Evolutionary conservation across 2,329 filamentous ascomycete genomes (phyloP).

Genomic region (Xylaria sp.): DNA sequence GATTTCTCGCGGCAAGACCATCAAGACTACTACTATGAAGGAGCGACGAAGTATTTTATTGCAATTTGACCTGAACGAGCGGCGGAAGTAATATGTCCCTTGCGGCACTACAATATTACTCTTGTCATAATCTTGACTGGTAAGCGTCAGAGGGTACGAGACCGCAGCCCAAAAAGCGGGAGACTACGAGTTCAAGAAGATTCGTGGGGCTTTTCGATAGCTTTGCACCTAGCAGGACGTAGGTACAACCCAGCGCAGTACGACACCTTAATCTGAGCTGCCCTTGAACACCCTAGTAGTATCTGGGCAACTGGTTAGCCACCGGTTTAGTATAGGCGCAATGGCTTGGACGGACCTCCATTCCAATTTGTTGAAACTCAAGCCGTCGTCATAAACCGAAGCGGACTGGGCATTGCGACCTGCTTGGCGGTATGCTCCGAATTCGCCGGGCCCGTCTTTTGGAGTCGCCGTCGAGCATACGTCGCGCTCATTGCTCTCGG

Average conservation of each 20-base stretch:
- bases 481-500: constrained; percentile 42
- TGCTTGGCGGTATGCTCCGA: constrained; percentile 52
- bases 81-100: constrained; percentile 24
- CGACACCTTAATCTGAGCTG: constrained; percentile 2
- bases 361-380: constrained; percentile 43
- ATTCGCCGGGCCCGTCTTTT: constrained; percentile 52
- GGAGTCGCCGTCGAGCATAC: constrained; percentile 53
- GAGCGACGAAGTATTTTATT: constrained; percentile 32
- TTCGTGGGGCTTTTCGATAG: constrained; percentile 14
- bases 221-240: not conserved
- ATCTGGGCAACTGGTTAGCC: constrained; percentile 19
- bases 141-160: constrained; percentile 13
- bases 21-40: constrained; percentile 10
- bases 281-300: constrained; percentile 9
- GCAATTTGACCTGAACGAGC: constrained; percentile 33
- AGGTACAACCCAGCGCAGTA: not conserved
- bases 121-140: constrained; percentile 18
- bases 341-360: constrained; percentile 35
- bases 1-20: not conserved
- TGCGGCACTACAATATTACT: constrained; percentile 22
- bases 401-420: constrained; percentile 68
- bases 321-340: not conserved
- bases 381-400: constrained; percentile 71
- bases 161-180: constrained; percentile 30
- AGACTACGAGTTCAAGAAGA: constrained; percentile 28